Evolutionary conservation across 139 green algal genomes (phyloP).

Genomic region (Chlorella sorokiniana): DNA sequence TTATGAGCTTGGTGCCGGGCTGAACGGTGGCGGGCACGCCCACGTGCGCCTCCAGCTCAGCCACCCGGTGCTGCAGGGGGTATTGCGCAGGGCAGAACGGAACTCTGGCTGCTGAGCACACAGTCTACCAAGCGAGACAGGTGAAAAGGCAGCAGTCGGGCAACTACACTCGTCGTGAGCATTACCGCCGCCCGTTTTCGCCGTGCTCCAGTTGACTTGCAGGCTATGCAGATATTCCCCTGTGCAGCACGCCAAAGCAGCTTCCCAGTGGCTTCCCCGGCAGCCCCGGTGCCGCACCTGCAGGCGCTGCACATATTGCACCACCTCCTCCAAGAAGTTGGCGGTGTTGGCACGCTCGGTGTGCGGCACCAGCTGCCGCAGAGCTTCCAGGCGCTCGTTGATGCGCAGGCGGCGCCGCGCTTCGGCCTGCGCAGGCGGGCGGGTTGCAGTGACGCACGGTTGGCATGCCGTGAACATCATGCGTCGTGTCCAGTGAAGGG

Average conservation of each 20-base stretch:
- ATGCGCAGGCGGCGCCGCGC: slow-evolving; percentile 36
- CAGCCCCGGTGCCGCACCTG: not conserved
- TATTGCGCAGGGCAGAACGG: too few species aligned
- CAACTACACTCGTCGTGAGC: not conserved
- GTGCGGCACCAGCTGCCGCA: slow-evolving; percentile 80
- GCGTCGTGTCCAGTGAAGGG: too few species aligned
- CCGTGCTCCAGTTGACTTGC: not conserved
- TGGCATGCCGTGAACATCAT: too few species aligned
- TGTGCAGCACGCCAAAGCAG: not conserved
- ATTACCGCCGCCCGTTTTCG: not conserved
- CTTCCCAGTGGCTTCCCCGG: not conserved
- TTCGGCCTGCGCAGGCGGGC: slow-evolving; percentile 43
- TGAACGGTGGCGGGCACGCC: slow-evolving; percentile 13
- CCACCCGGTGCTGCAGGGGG: slow-evolving; percentile 44
- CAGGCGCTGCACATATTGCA: slow-evolving; percentile 71
- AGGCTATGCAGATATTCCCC: not conserved
- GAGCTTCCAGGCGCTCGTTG: slow-evolving; percentile 60
- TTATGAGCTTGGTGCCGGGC: not conserved
- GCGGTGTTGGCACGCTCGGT: slow-evolving; percentile 85
- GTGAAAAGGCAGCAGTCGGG: too few species aligned
- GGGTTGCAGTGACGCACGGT: too few species aligned
- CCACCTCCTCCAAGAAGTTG: slow-evolving; percentile 80
- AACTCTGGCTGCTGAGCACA: too few species aligned
- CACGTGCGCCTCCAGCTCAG: slow-evolving; percentile 28
- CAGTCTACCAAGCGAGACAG: too few species aligned